These are phyloP conservation scores for Leptographium galeiforme DNA, from an alignment of 2,329 filamentous ascomycete genomes.

Conservation along the genomic window DNA sequence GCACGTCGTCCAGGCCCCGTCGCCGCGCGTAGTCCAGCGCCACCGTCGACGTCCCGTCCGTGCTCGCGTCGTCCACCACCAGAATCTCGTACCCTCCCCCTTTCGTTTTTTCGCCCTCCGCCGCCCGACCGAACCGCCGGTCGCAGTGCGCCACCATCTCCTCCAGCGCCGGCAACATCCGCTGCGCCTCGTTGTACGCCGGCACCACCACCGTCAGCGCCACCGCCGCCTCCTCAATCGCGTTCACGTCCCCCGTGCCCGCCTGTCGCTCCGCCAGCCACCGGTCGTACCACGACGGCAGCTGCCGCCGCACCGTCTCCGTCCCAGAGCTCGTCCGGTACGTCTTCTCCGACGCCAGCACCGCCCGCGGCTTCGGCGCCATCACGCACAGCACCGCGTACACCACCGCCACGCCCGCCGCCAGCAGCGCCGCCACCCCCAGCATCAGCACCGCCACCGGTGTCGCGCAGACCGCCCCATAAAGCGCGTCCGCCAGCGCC, in stretches of 20 bases:
- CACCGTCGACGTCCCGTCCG: conserved; percentile 65
- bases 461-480: conserved; percentile 1
- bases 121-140: conserved; percentile 50
- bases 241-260: conserved; percentile 19
- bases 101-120: no score
- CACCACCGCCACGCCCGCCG: conserved; percentile 16
- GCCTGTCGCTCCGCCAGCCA: conserved; percentile 48
- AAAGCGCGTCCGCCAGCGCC: conserved; percentile 2
- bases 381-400: conserved; percentile 59
- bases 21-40: conserved; percentile 68
- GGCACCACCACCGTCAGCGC: conserved; percentile 86
- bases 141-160: conserved; percentile 85
- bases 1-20: conserved; percentile 60
- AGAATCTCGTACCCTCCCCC: conserved; percentile 74
- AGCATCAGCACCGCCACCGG: conserved; percentile 9
- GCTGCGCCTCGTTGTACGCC: conserved; percentile 85
- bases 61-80: conserved; percentile 80
- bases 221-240: conserved; percentile 64
- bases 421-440: conserved; percentile 1
- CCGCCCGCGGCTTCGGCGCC: conserved; percentile 66
- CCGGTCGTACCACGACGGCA: conserved; percentile 82
- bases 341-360: conserved; percentile 66
- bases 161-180: conserved; percentile 71
- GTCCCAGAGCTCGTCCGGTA: conserved; percentile 64
- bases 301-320: conserved; percentile 32